Conservation (phyloP, 805 yeast genomes). For the Zygosaccharomyces gambellarensis region DNA sequence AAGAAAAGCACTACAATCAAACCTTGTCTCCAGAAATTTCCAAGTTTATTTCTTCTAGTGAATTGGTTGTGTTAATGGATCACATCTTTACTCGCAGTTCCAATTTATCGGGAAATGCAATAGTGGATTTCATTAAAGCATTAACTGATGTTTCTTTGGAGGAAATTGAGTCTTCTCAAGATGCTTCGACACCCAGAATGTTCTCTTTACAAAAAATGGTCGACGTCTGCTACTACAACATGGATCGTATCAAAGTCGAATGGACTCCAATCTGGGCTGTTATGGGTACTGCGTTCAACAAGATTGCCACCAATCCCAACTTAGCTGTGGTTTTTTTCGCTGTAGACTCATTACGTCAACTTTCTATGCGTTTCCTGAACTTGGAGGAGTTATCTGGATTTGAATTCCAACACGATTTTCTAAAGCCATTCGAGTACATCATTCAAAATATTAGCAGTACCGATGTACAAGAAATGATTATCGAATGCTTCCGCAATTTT, state of each 20-base stretch:
- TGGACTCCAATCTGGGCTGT: slow-evolving; percentile 96
- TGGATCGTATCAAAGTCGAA: slow-evolving; percentile 92
- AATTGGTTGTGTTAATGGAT: slow-evolving; percentile 75
- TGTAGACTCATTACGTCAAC: slow-evolving; percentile 86
- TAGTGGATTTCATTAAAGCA: slow-evolving; percentile 81
- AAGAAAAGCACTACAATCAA: slow-evolving; percentile 67
- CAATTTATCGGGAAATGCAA: slow-evolving; percentile 73
- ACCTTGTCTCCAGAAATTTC: slow-evolving; percentile 57
- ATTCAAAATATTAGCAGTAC: slow-evolving; percentile 59
- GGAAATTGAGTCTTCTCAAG: slow-evolving; percentile 85
- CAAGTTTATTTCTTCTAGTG: slow-evolving; percentile 55
- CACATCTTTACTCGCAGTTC: slow-evolving; percentile 81
- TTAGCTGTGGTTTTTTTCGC: slow-evolving; percentile 81
- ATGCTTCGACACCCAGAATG: slow-evolving; percentile 77
- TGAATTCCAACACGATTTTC: slow-evolving; percentile 90
- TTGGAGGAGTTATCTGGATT: slow-evolving; percentile 93
- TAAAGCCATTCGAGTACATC: slow-evolving; percentile 83
- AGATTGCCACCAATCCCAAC: slow-evolving; percentile 76
- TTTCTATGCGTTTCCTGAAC: slow-evolving; percentile 86
- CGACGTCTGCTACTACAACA: slow-evolving; percentile 95
- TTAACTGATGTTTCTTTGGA: slow-evolving; percentile 81
- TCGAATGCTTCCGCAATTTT: slow-evolving; percentile 86
- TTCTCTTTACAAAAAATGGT: slow-evolving; percentile 93
- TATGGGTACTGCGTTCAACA: slow-evolving; percentile 84
- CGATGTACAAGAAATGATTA: slow-evolving; percentile 79